phyloP scores from a whole-genome alignment of 23 red algal genomes.

The Gracilaria caudata region DNA sequence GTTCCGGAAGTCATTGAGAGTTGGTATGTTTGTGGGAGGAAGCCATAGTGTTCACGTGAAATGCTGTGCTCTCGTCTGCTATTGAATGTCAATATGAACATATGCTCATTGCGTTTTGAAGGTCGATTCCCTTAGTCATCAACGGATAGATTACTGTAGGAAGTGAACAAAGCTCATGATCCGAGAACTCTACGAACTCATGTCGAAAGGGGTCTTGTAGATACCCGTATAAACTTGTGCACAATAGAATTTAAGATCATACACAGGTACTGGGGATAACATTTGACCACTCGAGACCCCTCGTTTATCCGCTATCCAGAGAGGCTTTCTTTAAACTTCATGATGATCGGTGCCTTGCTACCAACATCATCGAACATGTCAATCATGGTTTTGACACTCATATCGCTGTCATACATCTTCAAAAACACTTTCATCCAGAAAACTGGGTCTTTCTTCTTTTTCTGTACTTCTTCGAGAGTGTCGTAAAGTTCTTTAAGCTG shows the following conservation, averaged over 20 bases:
- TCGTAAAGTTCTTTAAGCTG: not conserved
- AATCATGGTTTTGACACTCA: not conserved
- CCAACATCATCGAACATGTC: not conserved
- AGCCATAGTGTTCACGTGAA: not conserved
- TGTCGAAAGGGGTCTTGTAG: too few species aligned
- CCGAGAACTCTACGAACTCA: too few species aligned
- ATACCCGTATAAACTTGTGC: too few species aligned
- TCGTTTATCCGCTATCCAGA: not conserved
- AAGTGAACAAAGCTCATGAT: too few species aligned
- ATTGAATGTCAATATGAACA: not conserved
- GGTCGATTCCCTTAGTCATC: too few species aligned
- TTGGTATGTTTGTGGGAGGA: slow-evolving; percentile 53
- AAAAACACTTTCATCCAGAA: not conserved
- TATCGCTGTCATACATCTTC: not conserved
- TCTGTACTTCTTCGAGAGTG: not conserved
- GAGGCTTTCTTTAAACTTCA: not conserved
- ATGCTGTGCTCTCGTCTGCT: not conserved
- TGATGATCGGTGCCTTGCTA: not conserved
- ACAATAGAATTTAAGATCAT: too few species aligned
- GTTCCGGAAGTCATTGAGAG: slow-evolving; percentile 38
- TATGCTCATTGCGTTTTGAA: not conserved
- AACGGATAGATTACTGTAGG: too few species aligned
- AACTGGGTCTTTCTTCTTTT: not conserved
- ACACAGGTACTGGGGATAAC: too few species aligned
- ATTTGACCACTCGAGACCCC: not conserved